phyloP scores from a whole-genome alignment of 306 rosid genomes.

The Prinsepia uniflora region DNA sequence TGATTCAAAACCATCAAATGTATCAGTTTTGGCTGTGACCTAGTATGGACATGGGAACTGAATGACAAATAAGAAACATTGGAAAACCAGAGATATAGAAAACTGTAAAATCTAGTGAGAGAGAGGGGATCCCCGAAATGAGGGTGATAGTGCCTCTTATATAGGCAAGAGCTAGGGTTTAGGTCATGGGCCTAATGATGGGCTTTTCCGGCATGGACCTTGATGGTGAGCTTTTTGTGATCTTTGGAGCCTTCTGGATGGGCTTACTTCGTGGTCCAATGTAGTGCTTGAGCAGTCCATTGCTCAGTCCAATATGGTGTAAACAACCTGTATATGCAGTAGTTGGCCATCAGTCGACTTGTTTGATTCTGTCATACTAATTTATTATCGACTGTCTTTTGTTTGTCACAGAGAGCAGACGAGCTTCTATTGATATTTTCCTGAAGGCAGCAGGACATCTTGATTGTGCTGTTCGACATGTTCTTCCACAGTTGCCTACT shows the following conservation, averaged over 20 bases:
- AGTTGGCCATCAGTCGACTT: slow-evolving; percentile 5
- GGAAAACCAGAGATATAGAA: not conserved
- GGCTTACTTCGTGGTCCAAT: too few species aligned
- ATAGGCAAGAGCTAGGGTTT: too few species aligned
- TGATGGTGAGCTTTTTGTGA: too few species aligned
- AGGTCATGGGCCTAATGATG: too few species aligned
- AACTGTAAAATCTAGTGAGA: not conserved
- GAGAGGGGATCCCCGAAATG: too few species aligned
- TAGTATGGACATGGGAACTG: not conserved
- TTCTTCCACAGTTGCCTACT: slow-evolving; percentile 78
- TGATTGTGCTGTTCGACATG: slow-evolving; percentile 92
- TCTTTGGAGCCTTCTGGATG: too few species aligned
- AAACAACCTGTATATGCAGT: not conserved
- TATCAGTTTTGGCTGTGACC: not conserved
- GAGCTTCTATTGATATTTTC: slow-evolving; percentile 79
- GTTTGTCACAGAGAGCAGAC: slow-evolving; percentile 66
- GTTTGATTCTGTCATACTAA: slow-evolving; percentile 3
- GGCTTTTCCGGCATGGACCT: too few species aligned
- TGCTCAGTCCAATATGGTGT: too few species aligned
- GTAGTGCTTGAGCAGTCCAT: too few species aligned
- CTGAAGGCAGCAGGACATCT: slow-evolving; percentile 90
- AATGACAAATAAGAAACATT: not conserved
- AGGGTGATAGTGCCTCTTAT: too few species aligned
- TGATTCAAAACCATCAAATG: not conserved
- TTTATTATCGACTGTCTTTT: slow-evolving; percentile 20